These are phyloP conservation scores for Hirsutella minnesotensis DNA, from an alignment of 2,329 filamentous ascomycete genomes.

Conservation along the genomic window DNA sequence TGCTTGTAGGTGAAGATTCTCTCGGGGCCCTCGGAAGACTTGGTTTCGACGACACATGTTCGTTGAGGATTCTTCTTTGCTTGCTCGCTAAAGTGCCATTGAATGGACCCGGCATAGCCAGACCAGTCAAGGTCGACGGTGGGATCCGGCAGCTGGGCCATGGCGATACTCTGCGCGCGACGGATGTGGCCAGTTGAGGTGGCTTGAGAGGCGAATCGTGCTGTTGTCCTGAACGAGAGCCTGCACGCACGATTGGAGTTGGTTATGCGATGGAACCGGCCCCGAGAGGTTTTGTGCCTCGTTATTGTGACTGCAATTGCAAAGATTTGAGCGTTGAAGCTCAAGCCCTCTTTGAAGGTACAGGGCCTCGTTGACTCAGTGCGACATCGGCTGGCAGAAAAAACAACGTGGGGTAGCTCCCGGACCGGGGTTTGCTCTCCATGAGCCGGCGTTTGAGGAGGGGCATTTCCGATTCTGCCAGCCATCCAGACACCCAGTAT, in stretches of 20 bases:
- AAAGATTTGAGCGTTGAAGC: no score
- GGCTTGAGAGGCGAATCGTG: no score
- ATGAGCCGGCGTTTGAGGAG: background rate
- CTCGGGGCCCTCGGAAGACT: slow-evolving; percentile 34
- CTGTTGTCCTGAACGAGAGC: no score
- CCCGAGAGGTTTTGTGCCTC: no score
- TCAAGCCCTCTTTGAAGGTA: background rate
- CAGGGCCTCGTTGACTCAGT: background rate
- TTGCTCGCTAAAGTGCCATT: slow-evolving; percentile 57
- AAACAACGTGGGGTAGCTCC: background rate
- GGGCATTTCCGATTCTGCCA: background rate
- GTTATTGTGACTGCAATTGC: no score
- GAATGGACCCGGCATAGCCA: slow-evolving; percentile 51
- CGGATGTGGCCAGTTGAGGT: background rate
- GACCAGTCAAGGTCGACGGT: slow-evolving; percentile 57
- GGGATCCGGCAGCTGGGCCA: slow-evolving; percentile 43
- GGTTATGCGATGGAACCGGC: no score
- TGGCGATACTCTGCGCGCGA: background rate
- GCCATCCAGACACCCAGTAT: no score
- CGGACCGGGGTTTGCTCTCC: background rate
- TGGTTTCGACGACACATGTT: slow-evolving; percentile 38
- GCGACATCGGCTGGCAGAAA: background rate
- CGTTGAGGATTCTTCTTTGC: slow-evolving; percentile 55
- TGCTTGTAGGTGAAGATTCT: slow-evolving; percentile 72
- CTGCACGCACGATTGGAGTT: no score